Base-by-base conservation (phyloP, 805 yeast species). In the Pichia cephalocereana region DNA sequence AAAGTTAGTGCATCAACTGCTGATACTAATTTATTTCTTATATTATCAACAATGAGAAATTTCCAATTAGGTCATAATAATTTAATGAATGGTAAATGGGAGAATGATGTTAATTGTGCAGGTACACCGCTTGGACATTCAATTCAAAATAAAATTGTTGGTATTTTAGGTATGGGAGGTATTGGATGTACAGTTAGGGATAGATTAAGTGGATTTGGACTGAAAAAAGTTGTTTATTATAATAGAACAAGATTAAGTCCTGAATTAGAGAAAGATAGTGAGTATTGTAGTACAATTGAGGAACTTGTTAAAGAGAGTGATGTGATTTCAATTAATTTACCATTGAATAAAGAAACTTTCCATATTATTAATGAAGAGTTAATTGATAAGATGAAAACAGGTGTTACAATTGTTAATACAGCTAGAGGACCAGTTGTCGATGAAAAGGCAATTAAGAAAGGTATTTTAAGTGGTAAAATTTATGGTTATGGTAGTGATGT, bases 391-490 rank as follows among this genome's bases (percentile, higher is more conserved):
- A 80, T 85, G 86, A 89, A 89, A 64, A 78, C 79, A 47, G 91
- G 87, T 41, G 90, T 82, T 31, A 79, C 85, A 8, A 68, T 82
- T 30, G 82, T 86, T 41, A 89, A 89, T 68, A 87, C 95, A n/a
- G 93, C 96, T 11, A 76, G 97, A 59, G 97, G 97, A 19, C 84
- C 93, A 4, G 79, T 89, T 42, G 76, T 83, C 54, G 84, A 85
- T 60, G 90, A 85, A 64, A 48, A 59, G 4, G 82, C 82, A 5
- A 62, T 85, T 49, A 71, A 77, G 10, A 69, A 70, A 19, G 77
- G 76, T 7, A 67, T 85, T 55, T 75, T 79, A 57, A 61, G 69
- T 5, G 90, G 90, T n/a, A 80, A 82, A 56, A 72, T 85, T 27
- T 77, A 80, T 41, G 67, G 83, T 4, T 83, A 78, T 49, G 95